Evolutionary conservation across 495 filamentous ascomycete species (phyloP).

Genomic region (Coniosporium apollinis): DNA sequence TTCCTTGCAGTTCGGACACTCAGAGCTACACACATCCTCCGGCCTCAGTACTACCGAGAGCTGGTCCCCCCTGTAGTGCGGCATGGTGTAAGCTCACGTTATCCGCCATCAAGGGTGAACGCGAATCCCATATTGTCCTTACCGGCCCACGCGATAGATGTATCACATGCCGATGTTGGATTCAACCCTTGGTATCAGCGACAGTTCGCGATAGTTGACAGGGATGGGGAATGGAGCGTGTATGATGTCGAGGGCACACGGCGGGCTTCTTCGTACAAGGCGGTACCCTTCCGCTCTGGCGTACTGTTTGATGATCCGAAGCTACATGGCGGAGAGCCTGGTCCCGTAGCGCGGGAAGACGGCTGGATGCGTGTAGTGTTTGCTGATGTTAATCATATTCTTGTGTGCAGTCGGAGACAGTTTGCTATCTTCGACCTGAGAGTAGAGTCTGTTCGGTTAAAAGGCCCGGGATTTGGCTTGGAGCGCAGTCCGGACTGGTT

Average conservation of each 20-base stretch:
- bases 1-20: constrained; percentile 19
- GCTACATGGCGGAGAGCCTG: background rate
- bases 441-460: constrained; percentile 3
- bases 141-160: constrained; percentile 32
- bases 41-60: constrained; percentile 5
- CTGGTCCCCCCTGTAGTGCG: background rate
- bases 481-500: constrained; percentile 16
- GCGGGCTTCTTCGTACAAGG: constrained; percentile 2
- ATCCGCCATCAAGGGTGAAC: constrained; percentile 36
- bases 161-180: constrained; percentile 49
- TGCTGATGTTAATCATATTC: constrained; percentile 15
- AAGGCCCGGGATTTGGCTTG: constrained; percentile 6
- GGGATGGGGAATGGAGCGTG: constrained; percentile 54
- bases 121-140: constrained; percentile 45
- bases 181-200: constrained; percentile 61
- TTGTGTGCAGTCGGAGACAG: constrained; percentile 18
- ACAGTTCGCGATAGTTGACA: constrained; percentile 59
- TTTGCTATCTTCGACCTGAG: constrained; percentile 14
- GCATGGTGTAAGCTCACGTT: constrained; percentile 3
- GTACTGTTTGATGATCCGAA: background rate
- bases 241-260: constrained; percentile 43
- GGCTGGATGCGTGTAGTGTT: constrained; percentile 25
- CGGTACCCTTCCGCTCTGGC: background rate
- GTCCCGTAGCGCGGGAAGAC: constrained; percentile 13
- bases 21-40: constrained; percentile 15